These are phyloP conservation scores for Leucosporidium creatinivorum DNA, from an alignment of 768 basidiomycete genomes.

Conservation along the genomic window DNA sequence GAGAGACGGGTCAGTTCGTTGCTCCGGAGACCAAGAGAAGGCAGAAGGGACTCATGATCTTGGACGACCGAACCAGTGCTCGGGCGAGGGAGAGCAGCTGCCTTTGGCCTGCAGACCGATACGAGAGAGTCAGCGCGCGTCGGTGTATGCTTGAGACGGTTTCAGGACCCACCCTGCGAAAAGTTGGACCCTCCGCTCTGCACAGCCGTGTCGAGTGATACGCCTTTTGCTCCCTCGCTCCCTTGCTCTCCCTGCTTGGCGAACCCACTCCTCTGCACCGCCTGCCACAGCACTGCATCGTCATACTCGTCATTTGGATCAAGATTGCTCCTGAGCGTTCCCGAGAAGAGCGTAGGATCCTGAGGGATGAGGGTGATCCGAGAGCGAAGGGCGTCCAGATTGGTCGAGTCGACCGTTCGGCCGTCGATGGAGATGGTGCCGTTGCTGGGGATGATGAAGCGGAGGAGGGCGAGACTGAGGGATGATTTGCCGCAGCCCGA, in stretches of 20 bases:
- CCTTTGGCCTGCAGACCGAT: conserved; percentile 48
- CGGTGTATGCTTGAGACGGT: no score
- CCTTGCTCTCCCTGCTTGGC: neutral
- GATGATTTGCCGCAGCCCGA: conserved; percentile 45
- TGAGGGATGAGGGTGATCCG: conserved; percentile 46
- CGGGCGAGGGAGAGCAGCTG: conserved; percentile 79
- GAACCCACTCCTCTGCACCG: conserved; percentile 32
- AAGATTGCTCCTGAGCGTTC: conserved; percentile 59
- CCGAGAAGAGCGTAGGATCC: conserved; percentile 40
- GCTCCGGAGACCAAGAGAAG: no score
- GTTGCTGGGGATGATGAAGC: conserved; percentile 42
- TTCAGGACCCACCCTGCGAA: neutral
- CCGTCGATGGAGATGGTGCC: conserved; percentile 43
- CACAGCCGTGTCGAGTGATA: neutral
- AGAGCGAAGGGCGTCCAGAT: conserved; percentile 55
- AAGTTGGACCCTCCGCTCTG: conserved; percentile 6
- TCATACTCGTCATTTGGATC: conserved; percentile 32
- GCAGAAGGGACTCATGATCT: conserved; percentile 47
- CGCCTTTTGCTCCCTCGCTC: neutral
- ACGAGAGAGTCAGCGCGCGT: neutral
- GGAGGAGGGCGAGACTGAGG: conserved; percentile 44
- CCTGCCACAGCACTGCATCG: conserved; percentile 36
- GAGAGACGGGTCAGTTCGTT: no score
- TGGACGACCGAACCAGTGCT: conserved; percentile 76
- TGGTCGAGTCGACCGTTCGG: conserved; percentile 41